Evolutionary conservation across 2,329 filamentous ascomycete genomes (phyloP).

Genomic region (Curvularia hawaiiensis): DNA sequence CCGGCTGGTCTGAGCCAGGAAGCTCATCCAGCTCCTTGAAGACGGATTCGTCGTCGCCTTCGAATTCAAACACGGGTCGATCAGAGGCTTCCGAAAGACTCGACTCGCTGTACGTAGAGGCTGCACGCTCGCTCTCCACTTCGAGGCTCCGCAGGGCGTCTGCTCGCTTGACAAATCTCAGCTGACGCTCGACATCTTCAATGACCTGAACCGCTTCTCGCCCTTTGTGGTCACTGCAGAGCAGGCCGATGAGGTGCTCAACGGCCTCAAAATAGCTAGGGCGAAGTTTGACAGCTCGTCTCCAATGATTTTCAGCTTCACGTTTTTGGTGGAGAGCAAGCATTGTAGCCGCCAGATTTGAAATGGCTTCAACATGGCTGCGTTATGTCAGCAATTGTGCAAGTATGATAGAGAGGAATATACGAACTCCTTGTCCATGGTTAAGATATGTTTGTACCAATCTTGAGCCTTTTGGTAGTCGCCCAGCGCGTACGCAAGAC

Average conservation of each 20-base stretch:
- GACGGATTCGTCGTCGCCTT: conserved; percentile 49
- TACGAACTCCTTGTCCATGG: conserved; percentile 60
- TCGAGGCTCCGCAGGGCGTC: conserved; percentile 58
- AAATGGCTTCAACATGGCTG: conserved; percentile 89
- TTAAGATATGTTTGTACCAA: conserved; percentile 73
- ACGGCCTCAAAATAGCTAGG: conserved; percentile 94
- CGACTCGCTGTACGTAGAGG: conserved; percentile 62
- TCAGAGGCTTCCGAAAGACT: conserved; percentile 62
- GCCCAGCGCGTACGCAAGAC: conserved; percentile 86
- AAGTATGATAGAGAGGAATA: not conserved
- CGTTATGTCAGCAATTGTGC: conserved; percentile 15
- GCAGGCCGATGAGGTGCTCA: conserved; percentile 86
- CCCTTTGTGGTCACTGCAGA: conserved; percentile 81
- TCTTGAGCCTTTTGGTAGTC: conserved; percentile 77
- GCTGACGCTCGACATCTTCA: conserved; percentile 76
- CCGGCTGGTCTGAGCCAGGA: conserved; percentile 52
- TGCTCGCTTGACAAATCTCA: conserved; percentile 58
- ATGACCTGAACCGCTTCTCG: conserved; percentile 88
- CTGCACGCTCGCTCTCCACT: conserved; percentile 64
- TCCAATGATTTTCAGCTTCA: conserved; percentile 87
- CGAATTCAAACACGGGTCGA: conserved; percentile 60
- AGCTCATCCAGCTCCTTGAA: conserved; percentile 48
- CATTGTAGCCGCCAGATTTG: conserved; percentile 88
- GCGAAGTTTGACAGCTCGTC: conserved; percentile 78
- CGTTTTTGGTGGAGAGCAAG: conserved; percentile 80